Conservation (phyloP, 2,329 filamentous ascomycete genomes). For the Tolypocladium paradoxum region DNA sequence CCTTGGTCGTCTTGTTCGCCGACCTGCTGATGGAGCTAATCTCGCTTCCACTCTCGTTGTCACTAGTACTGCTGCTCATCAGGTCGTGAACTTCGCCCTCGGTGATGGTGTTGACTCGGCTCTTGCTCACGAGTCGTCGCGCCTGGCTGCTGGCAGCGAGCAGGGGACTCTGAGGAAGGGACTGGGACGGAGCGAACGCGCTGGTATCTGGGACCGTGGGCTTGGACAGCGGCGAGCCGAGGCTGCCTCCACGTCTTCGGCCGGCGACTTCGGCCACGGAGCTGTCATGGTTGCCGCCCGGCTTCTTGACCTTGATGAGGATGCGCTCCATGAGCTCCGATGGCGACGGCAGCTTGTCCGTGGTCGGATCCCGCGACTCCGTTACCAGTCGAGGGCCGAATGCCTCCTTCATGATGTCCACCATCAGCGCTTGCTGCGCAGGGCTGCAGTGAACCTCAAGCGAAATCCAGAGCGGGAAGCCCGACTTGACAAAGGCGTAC, state of each 20-base stretch:
- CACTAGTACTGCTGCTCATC: constrained; percentile 58
- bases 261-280: constrained; percentile 23
- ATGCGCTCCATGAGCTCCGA: constrained; percentile 76
- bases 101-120: constrained; percentile 45
- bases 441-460: constrained; percentile 89
- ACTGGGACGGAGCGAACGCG: constrained; percentile 34
- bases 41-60: constrained; percentile 62
- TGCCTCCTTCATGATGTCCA: constrained; percentile 73
- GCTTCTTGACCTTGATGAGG: constrained; percentile 89
- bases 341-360: constrained; percentile 66
- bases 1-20: constrained; percentile 76
- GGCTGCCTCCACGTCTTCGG: constrained; percentile 53
- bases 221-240: constrained; percentile 55
- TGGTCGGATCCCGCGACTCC: constrained; percentile 59
- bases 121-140: constrained; percentile 38
- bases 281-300: constrained; percentile 35
- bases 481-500: constrained; percentile 82
- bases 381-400: constrained; percentile 74
- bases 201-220: constrained; percentile 50
- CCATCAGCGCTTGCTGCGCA: constrained; percentile 78
- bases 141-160: constrained; percentile 39
- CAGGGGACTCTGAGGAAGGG: constrained; percentile 43
- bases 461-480: constrained; percentile 85
- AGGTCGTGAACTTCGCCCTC: constrained; percentile 45
- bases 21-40: constrained; percentile 45